A percentile compares a stretch with the other conserved stretches of the same genome.
phyloP scores from a whole-genome alignment of 1,284 basidiomycete species.

The Fistulina hepatica region DNA sequence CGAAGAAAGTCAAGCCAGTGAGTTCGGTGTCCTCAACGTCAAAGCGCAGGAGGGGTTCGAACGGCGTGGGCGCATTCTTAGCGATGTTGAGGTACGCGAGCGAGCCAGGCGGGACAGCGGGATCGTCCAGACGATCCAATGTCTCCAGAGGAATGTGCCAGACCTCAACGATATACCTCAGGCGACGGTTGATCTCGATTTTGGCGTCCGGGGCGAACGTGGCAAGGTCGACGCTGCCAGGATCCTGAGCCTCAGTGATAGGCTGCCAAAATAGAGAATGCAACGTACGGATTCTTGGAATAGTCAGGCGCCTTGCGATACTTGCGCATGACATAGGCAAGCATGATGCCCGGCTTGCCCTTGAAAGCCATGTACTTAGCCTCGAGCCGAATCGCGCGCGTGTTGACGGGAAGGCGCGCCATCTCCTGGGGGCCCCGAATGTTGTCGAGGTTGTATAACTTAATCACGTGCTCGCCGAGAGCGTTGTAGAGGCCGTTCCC shows the following conservation, averaged over 20 bases:
- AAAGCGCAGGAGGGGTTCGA: too few species aligned
- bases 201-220: too few species aligned
- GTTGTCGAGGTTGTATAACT: slow-evolving; percentile 49
- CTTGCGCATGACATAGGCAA: slow-evolving; percentile 38
- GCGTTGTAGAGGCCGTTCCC: too few species aligned
- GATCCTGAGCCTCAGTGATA: neutral
- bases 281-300: slow-evolving; percentile 10
- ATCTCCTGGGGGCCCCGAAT: slow-evolving; percentile 37
- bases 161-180: too few species aligned
- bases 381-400: slow-evolving; percentile 47
- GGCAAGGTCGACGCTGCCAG: slow-evolving; percentile 6
- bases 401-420: slow-evolving; percentile 36
- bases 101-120: too few species aligned
- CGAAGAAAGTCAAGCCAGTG: too few species aligned
- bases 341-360: slow-evolving; percentile 41
- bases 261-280: slow-evolving; percentile 1
- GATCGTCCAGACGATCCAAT: too few species aligned
- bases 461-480: slow-evolving; percentile 31
- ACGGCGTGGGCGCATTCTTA: too few species aligned
- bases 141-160: too few species aligned
- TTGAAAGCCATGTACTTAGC: slow-evolving; percentile 50
- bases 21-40: too few species aligned
- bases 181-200: neutral
- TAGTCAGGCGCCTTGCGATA: slow-evolving; percentile 10
- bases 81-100: too few species aligned